These are phyloP conservation scores for Torulaspora microellipsoides DNA, from an alignment of 805 yeast species.

Conservation along the genomic window DNA sequence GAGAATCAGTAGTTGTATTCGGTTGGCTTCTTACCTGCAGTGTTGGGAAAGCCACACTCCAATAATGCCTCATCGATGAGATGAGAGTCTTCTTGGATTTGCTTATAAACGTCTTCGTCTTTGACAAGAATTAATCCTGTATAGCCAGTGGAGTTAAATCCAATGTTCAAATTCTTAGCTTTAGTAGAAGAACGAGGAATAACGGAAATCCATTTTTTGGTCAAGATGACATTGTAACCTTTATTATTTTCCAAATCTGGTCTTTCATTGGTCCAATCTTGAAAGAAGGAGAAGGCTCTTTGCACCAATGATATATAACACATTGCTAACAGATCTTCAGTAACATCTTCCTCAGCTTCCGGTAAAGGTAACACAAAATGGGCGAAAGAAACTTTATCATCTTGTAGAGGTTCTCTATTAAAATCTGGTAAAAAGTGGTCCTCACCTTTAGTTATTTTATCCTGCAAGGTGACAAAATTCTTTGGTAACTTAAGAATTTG, in stretches of 20 bases:
- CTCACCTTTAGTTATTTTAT: constrained; percentile 38
- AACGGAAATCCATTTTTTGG: constrained; percentile 75
- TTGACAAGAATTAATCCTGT: constrained; percentile 78
- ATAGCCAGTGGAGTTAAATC: constrained; percentile 77
- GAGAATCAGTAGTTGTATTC: constrained; percentile 53
- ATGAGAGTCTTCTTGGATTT: constrained; percentile 44
- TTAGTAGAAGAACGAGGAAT: constrained; percentile 71
- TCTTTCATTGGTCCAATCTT: constrained; percentile 40
- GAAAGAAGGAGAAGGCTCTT: constrained; percentile 61
- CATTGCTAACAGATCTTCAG: constrained; percentile 58
- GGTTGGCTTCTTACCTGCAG: constrained; percentile 51
- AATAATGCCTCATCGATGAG: constrained; percentile 47
- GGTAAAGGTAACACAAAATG: constrained; percentile 74
- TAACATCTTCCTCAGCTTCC: constrained; percentile 40
- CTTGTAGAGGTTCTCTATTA: constrained; percentile 56
- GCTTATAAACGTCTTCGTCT: constrained; percentile 48
- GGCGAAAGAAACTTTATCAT: constrained; percentile 64
- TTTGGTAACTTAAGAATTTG: constrained; percentile 76
- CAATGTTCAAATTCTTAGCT: constrained; percentile 44
- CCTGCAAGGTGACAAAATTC: constrained; percentile 55
- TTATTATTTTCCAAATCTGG: constrained; percentile 35
- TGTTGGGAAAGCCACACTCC: constrained; percentile 63
- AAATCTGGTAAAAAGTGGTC: constrained; percentile 52
- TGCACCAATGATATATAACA: constrained; percentile 69
- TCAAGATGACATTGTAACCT: constrained; percentile 79